A percentile compares a stretch with the other conserved stretches of the same genome.
These are phyloP conservation scores for Sphagnum fallax DNA, from an alignment of 228 moss, liverwort and hornwort species.

Conservation along the genomic window DNA sequence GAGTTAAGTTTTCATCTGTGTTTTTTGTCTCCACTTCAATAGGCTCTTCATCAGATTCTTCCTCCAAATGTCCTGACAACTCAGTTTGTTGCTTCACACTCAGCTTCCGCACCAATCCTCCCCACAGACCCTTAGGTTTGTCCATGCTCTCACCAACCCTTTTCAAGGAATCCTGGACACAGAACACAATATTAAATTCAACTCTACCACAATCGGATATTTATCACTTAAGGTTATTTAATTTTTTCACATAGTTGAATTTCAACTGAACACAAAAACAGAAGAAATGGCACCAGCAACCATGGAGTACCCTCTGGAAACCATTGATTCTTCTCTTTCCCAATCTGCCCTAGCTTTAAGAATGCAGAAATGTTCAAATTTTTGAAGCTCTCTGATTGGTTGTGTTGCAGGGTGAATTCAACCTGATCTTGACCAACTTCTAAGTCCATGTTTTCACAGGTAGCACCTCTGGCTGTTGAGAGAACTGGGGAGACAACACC, in stretches of 20 bases:
- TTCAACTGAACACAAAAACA: too few species aligned
- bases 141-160: constrained; percentile 14
- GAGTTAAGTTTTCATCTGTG: neutral
- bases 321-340: too few species aligned
- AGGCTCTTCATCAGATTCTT: constrained; percentile 3
- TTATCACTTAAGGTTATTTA: too few species aligned
- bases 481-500: constrained; percentile 22
- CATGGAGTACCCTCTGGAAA: too few species aligned
- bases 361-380: too few species aligned
- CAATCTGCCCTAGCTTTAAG: too few species aligned
- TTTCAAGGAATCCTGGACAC: constrained; percentile 6
- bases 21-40: constrained; percentile 1
- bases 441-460: constrained; percentile 18
- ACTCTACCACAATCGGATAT: neutral
- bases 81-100: constrained; percentile 27
- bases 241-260: too few species aligned
- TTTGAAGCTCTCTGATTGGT: too few species aligned
- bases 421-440: constrained; percentile 13
- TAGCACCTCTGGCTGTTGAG: constrained; percentile 16
- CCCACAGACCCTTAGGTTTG: constrained; percentile 30
- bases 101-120: constrained; percentile 21
- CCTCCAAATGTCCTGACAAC: constrained; percentile 14
- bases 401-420: too few species aligned
- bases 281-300: too few species aligned
- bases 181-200: neutral